phyloP scores from a whole-genome alignment of 148 eudicot genomes.

The Dysphania ambrosioides region DNA sequence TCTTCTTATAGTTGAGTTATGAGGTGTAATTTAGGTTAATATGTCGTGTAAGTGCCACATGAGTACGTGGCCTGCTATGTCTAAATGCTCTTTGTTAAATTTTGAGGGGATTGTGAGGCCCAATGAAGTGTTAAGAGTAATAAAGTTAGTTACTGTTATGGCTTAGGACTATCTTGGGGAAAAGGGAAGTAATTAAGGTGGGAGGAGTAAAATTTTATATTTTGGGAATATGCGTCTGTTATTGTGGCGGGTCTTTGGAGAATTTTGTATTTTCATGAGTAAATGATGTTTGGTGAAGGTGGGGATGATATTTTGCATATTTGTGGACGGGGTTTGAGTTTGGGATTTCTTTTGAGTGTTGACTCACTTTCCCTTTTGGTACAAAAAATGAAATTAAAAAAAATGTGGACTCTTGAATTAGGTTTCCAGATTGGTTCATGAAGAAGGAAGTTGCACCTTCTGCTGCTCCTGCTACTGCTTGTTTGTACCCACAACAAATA shows the following conservation, averaged over 20 bases:
- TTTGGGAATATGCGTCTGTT: background rate
- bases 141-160: background rate
- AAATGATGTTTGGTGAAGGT: conserved; percentile 22
- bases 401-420: too few relatives aligned
- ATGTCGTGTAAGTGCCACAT: too few relatives aligned
- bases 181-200: background rate
- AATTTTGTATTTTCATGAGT: conserved; percentile 21
- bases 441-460: conserved; percentile 43
- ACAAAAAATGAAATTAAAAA: too few relatives aligned
- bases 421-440: conserved; percentile 61
- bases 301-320: conserved; percentile 5
- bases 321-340: conserved; percentile 12
- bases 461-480: conserved; percentile 6
- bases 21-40: too few relatives aligned
- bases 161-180: conserved; percentile 8
- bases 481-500: conserved; percentile 36
- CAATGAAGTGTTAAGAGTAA: too few relatives aligned
- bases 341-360: conserved; percentile 11
- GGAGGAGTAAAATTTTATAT: background rate
- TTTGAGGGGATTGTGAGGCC: too few relatives aligned
- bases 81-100: too few relatives aligned
- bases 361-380: background rate
- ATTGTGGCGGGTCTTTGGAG: background rate
- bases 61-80: too few relatives aligned
- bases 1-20: too few relatives aligned